phyloP scores from a whole-genome alignment of 306 rosid species.

The Vigna unguiculata region DNA sequence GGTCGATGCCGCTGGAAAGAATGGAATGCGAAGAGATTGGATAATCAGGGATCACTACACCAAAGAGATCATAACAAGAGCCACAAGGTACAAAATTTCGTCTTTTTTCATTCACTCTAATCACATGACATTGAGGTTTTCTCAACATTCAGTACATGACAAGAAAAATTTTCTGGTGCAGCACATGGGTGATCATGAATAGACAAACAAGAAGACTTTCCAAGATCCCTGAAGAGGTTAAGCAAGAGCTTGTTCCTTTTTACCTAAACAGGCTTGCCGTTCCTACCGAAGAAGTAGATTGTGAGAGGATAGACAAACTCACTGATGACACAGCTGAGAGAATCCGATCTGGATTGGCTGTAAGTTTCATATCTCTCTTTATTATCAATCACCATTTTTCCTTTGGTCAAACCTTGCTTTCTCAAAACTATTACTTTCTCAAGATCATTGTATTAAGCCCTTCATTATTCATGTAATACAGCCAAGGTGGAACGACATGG shows the following conservation, averaged over 20 bases:
- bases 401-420: too few species aligned
- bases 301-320: constrained; percentile 76
- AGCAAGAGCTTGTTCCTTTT: constrained; percentile 76
- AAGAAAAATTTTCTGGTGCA: constrained; percentile 40
- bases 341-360: constrained; percentile 81
- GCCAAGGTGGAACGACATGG: constrained; percentile 99
- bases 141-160: background rate
- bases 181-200: constrained; percentile 97
- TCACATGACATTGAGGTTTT: background rate
- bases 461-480: constrained; percentile 32
- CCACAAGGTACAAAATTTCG: constrained; percentile 70
- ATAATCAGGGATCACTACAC: constrained; percentile 76
- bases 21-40: constrained; percentile 98
- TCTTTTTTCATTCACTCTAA: background rate
- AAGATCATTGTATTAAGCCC: background rate
- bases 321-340: constrained; percentile 71
- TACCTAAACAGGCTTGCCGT: constrained; percentile 68
- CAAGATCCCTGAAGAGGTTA: constrained; percentile 83
- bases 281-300: constrained; percentile 58
- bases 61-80: constrained; percentile 76
- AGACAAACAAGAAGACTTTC: constrained; percentile 84
- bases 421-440: background rate
- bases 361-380: constrained; percentile 50
- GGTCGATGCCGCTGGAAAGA: constrained; percentile 93
- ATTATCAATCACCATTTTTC: too few species aligned